phyloP scores from a whole-genome alignment of 2,329 filamentous ascomycete genomes.

The Fusarium sp. region DNA sequence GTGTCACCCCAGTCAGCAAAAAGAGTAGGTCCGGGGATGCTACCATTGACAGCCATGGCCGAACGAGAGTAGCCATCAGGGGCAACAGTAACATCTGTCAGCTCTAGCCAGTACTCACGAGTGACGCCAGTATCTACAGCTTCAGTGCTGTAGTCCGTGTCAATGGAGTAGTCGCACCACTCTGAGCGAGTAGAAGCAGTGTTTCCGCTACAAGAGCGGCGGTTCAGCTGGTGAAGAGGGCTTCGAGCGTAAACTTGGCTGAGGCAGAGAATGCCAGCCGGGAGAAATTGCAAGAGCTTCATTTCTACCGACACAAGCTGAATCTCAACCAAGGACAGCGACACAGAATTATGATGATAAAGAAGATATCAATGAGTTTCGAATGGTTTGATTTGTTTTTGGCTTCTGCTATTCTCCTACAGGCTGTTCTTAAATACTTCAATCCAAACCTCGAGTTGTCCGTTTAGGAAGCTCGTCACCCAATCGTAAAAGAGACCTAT shows the following conservation, averaged over 20 bases:
- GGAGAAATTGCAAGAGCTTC: neutral
- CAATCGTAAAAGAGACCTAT: neutral
- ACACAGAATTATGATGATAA: neutral
- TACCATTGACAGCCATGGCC: conserved; percentile 64
- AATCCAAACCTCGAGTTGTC: neutral
- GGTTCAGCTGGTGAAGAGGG: neutral
- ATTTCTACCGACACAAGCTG: neutral
- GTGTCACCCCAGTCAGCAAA: conserved; percentile 63
- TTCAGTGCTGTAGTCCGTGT: conserved; percentile 58
- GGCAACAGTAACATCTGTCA: conserved; percentile 53
- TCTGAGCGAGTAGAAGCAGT: conserved; percentile 5
- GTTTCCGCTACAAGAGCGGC: neutral
- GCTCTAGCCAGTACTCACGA: conserved; percentile 61
- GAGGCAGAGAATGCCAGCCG: neutral
- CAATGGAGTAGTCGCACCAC: conserved; percentile 63
- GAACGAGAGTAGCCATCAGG: conserved; percentile 60
- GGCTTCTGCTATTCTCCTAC: fast-evolving
- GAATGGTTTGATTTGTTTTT: neutral
- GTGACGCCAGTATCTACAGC: conserved; percentile 62
- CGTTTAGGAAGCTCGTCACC: neutral
- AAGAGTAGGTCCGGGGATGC: conserved; percentile 70
- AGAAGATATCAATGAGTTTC: fast-evolving
- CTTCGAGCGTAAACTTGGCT: neutral
- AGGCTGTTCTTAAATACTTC: neutral
- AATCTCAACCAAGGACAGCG: neutral